phyloP scores from a whole-genome alignment of 73 alveolate species.

The Symbiodinium pilosum region DNA sequence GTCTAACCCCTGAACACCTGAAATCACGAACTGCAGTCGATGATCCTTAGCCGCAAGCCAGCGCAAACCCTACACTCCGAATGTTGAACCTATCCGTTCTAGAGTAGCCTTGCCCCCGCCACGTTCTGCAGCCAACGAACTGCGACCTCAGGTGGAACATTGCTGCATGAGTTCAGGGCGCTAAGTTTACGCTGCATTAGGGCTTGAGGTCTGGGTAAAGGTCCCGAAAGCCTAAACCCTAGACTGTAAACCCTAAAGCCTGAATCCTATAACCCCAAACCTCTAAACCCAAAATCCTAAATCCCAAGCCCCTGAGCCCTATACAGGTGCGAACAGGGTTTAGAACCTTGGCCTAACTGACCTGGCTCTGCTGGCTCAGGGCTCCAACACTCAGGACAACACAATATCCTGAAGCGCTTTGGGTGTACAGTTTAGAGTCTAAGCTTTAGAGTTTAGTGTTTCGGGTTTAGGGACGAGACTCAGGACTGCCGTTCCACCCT shows the following conservation, averaged over 20 bases:
- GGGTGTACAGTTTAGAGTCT: too few species aligned
- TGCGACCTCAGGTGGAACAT: background rate
- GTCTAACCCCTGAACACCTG: too few species aligned
- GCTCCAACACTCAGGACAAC: background rate
- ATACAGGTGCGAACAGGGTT: too few species aligned
- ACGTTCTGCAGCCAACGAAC: background rate
- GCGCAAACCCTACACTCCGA: too few species aligned
- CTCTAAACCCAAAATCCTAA: background rate
- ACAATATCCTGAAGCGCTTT: too few species aligned
- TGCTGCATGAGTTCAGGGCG: background rate
- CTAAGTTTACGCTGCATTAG: too few species aligned
- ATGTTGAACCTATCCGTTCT: too few species aligned
- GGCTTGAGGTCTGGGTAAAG: background rate
- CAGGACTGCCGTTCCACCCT: background rate
- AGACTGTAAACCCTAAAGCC: background rate
- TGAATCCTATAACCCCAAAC: background rate
- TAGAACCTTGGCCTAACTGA: too few species aligned
- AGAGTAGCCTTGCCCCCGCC: conserved; percentile 17
- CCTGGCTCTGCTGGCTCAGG: too few species aligned
- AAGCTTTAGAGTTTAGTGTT: background rate
- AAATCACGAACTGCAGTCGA: too few species aligned
- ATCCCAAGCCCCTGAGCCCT: background rate
- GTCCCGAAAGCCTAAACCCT: background rate
- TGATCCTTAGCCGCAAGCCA: too few species aligned
- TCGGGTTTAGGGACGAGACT: background rate